Conservation (phyloP, 257 asterid species). For the Ballota nigra region DNA sequence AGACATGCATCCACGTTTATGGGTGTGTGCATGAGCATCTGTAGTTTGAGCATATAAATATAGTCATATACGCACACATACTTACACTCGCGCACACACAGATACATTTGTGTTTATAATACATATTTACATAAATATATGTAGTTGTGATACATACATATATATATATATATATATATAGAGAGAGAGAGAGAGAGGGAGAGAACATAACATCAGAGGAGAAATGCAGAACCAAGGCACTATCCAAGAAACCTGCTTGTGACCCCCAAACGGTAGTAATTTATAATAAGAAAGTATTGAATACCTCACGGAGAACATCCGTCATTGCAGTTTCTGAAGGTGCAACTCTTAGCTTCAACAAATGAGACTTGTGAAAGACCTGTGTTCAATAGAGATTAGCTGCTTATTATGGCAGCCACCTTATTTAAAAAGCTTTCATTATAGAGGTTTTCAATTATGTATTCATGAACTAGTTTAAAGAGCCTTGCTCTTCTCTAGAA, state of each 20-base stretch:
- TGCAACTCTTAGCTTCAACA: conserved; percentile 86
- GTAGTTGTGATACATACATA: too few species aligned
- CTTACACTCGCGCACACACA: too few species aligned
- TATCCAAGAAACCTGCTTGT: conserved; percentile 7
- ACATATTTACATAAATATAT: too few species aligned
- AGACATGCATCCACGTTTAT: background rate
- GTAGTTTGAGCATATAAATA: background rate
- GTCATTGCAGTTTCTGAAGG: conserved; percentile 99
- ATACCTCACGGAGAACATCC: conserved; percentile 97
- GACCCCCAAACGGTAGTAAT: conserved; percentile 1
- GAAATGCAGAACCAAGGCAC: background rate
- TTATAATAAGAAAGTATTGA: conserved; percentile 10
- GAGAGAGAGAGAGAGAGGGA: background rate
- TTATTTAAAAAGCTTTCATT: background rate
- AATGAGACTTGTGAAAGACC: conserved; percentile 97
- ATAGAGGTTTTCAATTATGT: conserved; percentile 10
- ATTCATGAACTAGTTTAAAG: too few species aligned
- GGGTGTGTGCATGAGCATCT: background rate
- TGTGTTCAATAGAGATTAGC: conserved; percentile 29
- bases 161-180: background rate
- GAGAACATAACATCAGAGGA: background rate
- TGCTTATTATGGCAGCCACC: conserved; percentile 16
- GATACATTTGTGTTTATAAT: too few species aligned
- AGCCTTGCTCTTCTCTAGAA: too few species aligned
- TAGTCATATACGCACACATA: background rate